Evolutionary conservation across 768 basidiomycete species (phyloP).

Genomic region (Strobilomyces confusus): DNA sequence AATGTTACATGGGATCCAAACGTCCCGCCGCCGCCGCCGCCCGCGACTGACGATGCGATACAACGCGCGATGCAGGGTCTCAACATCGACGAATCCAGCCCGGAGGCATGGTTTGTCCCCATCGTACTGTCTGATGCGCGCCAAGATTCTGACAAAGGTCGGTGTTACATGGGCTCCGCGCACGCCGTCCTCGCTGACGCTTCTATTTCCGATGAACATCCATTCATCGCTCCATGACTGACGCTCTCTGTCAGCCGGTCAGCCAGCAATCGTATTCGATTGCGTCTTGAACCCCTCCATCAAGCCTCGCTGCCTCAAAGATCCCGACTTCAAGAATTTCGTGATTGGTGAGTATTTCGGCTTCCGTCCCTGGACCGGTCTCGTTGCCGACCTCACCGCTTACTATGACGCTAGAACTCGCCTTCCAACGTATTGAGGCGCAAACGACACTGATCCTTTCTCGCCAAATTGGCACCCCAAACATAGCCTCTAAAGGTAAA

Average conservation of each 20-base stretch:
- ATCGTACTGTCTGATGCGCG: slow-evolving; percentile 64
- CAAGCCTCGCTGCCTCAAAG: slow-evolving; percentile 54
- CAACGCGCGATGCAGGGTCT: slow-evolving; percentile 55
- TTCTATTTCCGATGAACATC: slow-evolving; percentile 15
- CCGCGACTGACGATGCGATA: slow-evolving; percentile 54
- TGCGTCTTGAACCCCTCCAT: slow-evolving; percentile 60
- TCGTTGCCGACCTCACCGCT: slow-evolving; percentile 13
- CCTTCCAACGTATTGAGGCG: slow-evolving; percentile 62
- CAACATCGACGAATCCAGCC: slow-evolving; percentile 36
- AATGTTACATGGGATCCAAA: slow-evolving; percentile 70
- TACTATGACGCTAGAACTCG: slow-evolving; percentile 46
- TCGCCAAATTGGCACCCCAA: slow-evolving; percentile 66
- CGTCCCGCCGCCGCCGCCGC: slow-evolving; percentile 67
- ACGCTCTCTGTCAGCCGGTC: slow-evolving; percentile 49
- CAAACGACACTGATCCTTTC: slow-evolving; percentile 60
- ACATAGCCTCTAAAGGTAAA: slow-evolving; percentile 74
- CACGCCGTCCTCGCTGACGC: slow-evolving; percentile 7
- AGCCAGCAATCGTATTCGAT: slow-evolving; percentile 67
- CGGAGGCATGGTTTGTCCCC: slow-evolving; percentile 60
- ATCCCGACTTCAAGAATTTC: slow-evolving; percentile 64
- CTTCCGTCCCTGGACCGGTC: not conserved
- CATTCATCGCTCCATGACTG: not conserved
- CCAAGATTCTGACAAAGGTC: slow-evolving; percentile 69
- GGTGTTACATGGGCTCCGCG: slow-evolving; percentile 13
- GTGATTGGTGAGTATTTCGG: slow-evolving; percentile 48